phyloP scores from a whole-genome alignment of 192 early-diverging fungal species.

The Coemansia sp. region DNA sequence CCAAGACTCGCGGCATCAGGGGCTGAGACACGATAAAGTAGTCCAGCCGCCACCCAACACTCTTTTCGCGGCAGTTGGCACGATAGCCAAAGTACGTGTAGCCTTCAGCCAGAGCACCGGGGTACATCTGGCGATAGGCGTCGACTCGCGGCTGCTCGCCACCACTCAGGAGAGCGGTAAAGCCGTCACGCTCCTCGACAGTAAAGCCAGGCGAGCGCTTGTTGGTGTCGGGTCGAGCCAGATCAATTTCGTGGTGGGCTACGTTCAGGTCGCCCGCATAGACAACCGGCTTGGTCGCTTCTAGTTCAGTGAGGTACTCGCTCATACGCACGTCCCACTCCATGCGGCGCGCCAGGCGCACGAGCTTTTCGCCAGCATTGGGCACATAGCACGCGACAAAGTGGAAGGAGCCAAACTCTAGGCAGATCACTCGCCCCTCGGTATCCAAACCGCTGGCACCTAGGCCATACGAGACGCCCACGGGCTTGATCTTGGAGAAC shows the following conservation, averaged over 20 bases:
- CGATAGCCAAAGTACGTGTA: slow-evolving; percentile 83
- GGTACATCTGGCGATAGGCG: slow-evolving; percentile 70
- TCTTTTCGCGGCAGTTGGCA: slow-evolving; percentile 66
- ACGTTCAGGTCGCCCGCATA: slow-evolving; percentile 88
- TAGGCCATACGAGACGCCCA: slow-evolving; percentile 61
- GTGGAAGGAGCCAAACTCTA: slow-evolving; percentile 65
- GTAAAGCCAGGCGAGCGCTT: slow-evolving; percentile 80
- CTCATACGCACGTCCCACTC: slow-evolving; percentile 66
- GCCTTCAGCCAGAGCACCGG: slow-evolving; percentile 55
- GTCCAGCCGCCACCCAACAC: slow-evolving; percentile 82
- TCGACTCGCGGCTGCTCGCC: slow-evolving; percentile 59
- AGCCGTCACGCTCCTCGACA: slow-evolving; percentile 72
- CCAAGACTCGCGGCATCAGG: slow-evolving; percentile 58
- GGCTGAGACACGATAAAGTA: slow-evolving; percentile 74
- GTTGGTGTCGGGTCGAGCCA: slow-evolving; percentile 74
- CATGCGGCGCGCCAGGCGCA: slow-evolving; percentile 63
- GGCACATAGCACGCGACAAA: slow-evolving; percentile 75
- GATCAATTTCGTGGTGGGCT: slow-evolving; percentile 72
- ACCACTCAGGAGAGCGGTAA: slow-evolving; percentile 59
- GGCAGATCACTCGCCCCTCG: slow-evolving; percentile 71
- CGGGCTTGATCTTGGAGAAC: slow-evolving; percentile 77
- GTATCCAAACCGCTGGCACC: slow-evolving; percentile 51
- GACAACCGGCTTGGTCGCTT: slow-evolving; percentile 69
- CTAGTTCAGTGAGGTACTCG: slow-evolving; percentile 64
- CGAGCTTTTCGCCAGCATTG: slow-evolving; percentile 75